Conservation (phyloP, 805 yeast species). For the Wickerhamiella shivajii region DNA sequence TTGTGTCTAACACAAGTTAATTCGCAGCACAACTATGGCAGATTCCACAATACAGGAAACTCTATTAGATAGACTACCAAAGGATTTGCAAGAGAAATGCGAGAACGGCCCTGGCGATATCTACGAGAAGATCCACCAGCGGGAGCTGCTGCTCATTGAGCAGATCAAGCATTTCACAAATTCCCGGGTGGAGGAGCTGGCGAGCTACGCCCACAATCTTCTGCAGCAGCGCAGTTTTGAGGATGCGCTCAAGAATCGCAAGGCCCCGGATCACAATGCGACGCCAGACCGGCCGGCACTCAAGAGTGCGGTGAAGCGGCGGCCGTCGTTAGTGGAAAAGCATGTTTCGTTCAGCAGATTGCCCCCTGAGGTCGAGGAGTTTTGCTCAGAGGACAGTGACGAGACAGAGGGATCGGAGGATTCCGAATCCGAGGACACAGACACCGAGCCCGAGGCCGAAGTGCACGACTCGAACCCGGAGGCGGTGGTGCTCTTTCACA, state of each 20-base stretch:
- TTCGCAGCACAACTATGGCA: slow-evolving; percentile 3
- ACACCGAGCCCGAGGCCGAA: background rate
- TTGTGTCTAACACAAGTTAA: too few relatives aligned
- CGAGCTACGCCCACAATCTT: slow-evolving; percentile 9
- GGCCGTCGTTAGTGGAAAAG: slow-evolving; percentile 15
- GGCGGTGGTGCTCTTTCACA: slow-evolving; percentile 3
- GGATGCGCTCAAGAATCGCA: slow-evolving; percentile 1
- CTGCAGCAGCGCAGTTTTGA: slow-evolving; percentile 8
- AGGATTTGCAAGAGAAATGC: slow-evolving; percentile 8
- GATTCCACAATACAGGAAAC: slow-evolving; percentile 6
- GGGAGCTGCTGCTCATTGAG: slow-evolving; percentile 10
- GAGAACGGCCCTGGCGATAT: slow-evolving; percentile 10
- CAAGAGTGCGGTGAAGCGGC: slow-evolving; percentile 17
- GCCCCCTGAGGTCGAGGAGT: slow-evolving; percentile 14
- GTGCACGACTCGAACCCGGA: too few relatives aligned
- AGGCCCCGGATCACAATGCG: slow-evolving; percentile 1
- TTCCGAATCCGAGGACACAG: slow-evolving; percentile 1
- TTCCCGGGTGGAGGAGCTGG: slow-evolving; percentile 14
- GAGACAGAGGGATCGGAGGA: background rate
- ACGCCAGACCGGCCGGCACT: slow-evolving; percentile 9
- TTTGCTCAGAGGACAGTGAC: slow-evolving; percentile 2
- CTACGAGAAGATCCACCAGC: slow-evolving; percentile 11
- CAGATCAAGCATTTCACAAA: slow-evolving; percentile 11
- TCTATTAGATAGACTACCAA: slow-evolving; percentile 3
- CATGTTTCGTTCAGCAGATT: slow-evolving; percentile 16